A percentile compares a stretch with the other conserved stretches of the same genome.
These are phyloP conservation scores for Macroventuria anomochaeta DNA, from an alignment of 2,329 filamentous ascomycete genomes.

Conservation along the genomic window DNA sequence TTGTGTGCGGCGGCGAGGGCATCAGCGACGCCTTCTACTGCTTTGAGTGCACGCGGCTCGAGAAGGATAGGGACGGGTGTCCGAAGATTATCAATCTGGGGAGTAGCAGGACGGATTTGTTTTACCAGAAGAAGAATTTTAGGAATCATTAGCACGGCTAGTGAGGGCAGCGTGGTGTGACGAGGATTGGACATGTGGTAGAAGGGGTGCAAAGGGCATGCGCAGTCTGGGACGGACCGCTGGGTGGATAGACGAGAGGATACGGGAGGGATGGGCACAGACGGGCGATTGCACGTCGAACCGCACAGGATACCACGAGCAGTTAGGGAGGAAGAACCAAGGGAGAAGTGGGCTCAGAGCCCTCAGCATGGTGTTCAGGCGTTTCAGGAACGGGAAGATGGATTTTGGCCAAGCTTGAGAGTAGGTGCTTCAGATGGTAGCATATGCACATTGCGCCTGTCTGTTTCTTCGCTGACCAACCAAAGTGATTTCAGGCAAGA, in stretches of 20 bases:
- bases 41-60: conserved; percentile 95
- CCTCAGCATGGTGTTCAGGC: neutral
- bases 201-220: too few species aligned
- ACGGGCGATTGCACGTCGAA: neutral
- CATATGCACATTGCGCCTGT: too few species aligned
- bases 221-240: too few species aligned
- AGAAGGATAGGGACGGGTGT: conserved; percentile 97
- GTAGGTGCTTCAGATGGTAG: too few species aligned
- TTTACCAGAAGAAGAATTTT: conserved; percentile 76
- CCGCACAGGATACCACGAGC: neutral
- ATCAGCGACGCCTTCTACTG: conserved; percentile 99
- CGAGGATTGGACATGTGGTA: too few species aligned
- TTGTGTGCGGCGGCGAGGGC: conserved; percentile 96
- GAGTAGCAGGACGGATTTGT: conserved; percentile 91
- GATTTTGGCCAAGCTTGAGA: too few species aligned
- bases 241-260: too few species aligned
- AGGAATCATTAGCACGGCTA: conserved; percentile 61
- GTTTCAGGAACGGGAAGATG: too few species aligned
- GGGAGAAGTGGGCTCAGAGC: neutral
- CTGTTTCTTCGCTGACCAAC: too few species aligned
- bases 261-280: neutral
- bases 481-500: too few species aligned
- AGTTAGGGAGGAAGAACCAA: neutral
- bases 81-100: conserved; percentile 99
- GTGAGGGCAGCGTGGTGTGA: too few species aligned